Evolutionary conservation across 768 basidiomycete species (phyloP).

Genomic region (Kwoniella newhampshirensis): DNA sequence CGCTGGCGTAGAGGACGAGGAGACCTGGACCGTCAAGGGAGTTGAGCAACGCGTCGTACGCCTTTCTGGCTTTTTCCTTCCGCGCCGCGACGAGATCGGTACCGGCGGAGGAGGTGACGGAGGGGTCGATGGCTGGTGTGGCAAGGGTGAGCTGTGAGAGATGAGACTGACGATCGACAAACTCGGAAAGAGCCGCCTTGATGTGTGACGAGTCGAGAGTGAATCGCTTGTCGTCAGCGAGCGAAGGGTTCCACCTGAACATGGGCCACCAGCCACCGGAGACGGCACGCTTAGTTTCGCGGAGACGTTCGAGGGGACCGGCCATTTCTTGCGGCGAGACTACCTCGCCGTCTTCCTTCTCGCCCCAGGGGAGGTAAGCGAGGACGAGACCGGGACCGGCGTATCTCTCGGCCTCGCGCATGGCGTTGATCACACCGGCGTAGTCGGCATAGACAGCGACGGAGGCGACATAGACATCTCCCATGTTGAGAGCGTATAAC

Average conservation of each 20-base stretch:
- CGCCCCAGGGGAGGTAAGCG: constrained; percentile 85
- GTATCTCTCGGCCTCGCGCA: constrained; percentile 87
- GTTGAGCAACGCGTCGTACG: constrained; percentile 78
- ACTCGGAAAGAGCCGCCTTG: constrained; percentile 87
- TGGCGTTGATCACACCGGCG: constrained; percentile 83
- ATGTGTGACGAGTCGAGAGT: constrained; percentile 86
- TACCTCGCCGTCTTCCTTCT: constrained; percentile 60
- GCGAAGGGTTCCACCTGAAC: constrained; percentile 93
- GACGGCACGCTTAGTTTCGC: constrained; percentile 95
- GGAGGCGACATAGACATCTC: constrained; percentile 92
- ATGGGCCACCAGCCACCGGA: constrained; percentile 97
- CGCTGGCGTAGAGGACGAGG: constrained; percentile 87
- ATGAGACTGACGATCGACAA: constrained; percentile 95
- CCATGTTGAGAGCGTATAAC: constrained; percentile 97
- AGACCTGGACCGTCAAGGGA: constrained; percentile 86
- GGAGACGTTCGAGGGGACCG: constrained; percentile 82
- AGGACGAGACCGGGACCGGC: constrained; percentile 87
- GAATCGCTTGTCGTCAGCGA: constrained; percentile 73
- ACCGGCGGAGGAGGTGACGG: constrained; percentile 79
- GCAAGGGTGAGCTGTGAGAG: constrained; percentile 86
- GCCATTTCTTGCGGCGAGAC: constrained; percentile 50
- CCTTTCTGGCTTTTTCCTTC: constrained; percentile 73
- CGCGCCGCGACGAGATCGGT: constrained; percentile 80
- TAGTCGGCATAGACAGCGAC: constrained; percentile 96
- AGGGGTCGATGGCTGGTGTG: constrained; percentile 71